A percentile compares a stretch with the other conserved stretches of the same genome.
Conservation (phyloP, 495 filamentous ascomycete genomes). For the Neurospora sublineolata region DNA sequence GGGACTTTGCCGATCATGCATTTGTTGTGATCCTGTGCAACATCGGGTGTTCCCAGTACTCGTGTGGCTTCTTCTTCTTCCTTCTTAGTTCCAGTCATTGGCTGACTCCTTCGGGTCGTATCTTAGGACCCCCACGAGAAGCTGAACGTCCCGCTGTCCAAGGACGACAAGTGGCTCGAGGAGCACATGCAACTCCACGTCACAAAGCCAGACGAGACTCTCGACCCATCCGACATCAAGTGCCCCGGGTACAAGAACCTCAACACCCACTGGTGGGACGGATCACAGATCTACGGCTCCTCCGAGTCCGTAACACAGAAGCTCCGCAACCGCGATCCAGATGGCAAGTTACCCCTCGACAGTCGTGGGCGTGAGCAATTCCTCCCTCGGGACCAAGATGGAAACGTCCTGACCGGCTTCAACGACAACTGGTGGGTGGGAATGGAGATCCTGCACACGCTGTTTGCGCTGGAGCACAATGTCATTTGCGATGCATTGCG, state of each 20-base stretch:
- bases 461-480: conserved; percentile 36
- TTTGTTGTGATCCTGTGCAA: not conserved
- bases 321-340: conserved; percentile 16
- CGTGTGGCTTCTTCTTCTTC: not conserved
- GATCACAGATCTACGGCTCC: conserved; percentile 34
- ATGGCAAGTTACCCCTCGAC: conserved; percentile 27
- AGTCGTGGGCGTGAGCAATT: conserved; percentile 16
- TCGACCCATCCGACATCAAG: conserved; percentile 20
- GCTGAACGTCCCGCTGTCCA: conserved; percentile 19
- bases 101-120: not conserved
- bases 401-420: conserved; percentile 31
- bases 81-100: not conserved
- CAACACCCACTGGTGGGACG: conserved; percentile 37
- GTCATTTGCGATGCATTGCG: conserved; percentile 25
- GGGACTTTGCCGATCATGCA: not conserved
- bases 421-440: conserved; percentile 35
- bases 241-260: conserved; percentile 30
- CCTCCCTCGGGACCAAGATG: conserved; percentile 22
- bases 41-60: not conserved
- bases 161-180: conserved; percentile 20
- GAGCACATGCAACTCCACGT: conserved; percentile 20
- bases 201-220: conserved; percentile 19
- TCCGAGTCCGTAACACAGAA: conserved; percentile 20
- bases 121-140: conserved; percentile 5
- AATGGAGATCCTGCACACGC: conserved; percentile 31